Conservation (phyloP, 768 basidiomycete genomes). For the Boletus huronensis region DNA sequence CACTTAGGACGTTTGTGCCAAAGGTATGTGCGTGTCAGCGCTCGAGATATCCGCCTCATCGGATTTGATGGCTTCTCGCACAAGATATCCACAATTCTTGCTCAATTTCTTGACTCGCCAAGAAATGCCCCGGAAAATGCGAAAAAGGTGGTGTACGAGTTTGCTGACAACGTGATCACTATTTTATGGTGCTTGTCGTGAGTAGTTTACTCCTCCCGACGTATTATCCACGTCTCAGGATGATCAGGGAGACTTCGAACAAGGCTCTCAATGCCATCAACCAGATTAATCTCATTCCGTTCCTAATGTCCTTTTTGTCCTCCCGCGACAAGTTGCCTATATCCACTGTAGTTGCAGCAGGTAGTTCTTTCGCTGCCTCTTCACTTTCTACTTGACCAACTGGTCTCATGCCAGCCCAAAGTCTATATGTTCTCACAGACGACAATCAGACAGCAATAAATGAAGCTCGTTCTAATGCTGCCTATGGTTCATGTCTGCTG, state of each 20-base stretch:
- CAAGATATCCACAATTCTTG: constrained; percentile 72
- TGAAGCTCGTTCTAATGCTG: constrained; percentile 58
- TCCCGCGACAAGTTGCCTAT: constrained; percentile 66
- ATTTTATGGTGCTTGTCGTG: constrained; percentile 93
- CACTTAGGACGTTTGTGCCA: constrained; percentile 69
- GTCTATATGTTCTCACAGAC: constrained; percentile 88
- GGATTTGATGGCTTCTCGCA: not conserved
- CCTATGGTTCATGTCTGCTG: constrained; percentile 63
- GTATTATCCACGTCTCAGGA: constrained; percentile 18
- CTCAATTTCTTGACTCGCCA: constrained; percentile 61
- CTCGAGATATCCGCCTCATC: not conserved
- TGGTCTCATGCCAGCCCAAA: constrained; percentile 61
- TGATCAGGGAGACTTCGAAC: constrained; percentile 80
- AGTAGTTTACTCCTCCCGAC: constrained; percentile 36
- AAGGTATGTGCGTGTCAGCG: constrained; percentile 48
- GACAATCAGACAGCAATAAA: constrained; percentile 77
- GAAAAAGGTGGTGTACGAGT: constrained; percentile 75
- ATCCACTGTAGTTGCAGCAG: constrained; percentile 74
- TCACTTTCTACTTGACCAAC: not conserved
- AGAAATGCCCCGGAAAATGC: constrained; percentile 64
- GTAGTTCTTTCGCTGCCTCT: constrained; percentile 37
- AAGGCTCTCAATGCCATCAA: constrained; percentile 81
- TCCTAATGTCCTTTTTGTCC: constrained; percentile 86
- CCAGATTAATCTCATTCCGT: constrained; percentile 69
- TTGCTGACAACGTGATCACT: constrained; percentile 91